These are phyloP conservation scores for Pichia sp. DNA, from an alignment of 1,139 yeast species.

Conservation along the genomic window DNA sequence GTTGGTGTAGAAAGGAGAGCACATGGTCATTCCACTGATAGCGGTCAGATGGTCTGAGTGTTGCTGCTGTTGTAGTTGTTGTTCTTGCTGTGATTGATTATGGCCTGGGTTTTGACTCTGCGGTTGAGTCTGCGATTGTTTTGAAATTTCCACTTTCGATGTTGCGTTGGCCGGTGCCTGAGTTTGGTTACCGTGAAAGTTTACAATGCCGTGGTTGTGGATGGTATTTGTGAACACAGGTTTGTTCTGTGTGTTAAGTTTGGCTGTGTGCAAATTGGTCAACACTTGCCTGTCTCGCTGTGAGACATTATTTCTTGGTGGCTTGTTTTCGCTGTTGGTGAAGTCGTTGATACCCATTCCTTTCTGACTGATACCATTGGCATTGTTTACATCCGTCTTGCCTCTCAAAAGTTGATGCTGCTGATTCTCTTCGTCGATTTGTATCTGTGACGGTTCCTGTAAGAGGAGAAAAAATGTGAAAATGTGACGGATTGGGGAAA, in stretches of 20 bases:
- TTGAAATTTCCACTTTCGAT: neutral
- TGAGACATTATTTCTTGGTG: neutral
- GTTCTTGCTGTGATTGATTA: neutral
- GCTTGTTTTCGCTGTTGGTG: conserved; percentile 1
- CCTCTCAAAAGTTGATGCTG: conserved; percentile 7
- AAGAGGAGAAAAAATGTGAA: no score
- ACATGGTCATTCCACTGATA: conserved; percentile 14
- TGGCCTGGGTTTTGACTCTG: conserved; percentile 5
- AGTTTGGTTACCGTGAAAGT: conserved; percentile 2
- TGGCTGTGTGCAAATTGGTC: conserved; percentile 6
- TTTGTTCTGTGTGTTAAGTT: conserved; percentile 8
- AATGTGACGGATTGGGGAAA: neutral
- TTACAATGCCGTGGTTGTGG: conserved; percentile 17
- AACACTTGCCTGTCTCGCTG: conserved; percentile 13
- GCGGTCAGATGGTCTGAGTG: conserved; percentile 14
- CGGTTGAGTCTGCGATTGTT: conserved; percentile 6
- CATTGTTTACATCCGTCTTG: conserved; percentile 5
- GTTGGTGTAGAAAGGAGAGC: conserved; percentile 18
- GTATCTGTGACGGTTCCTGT: conserved; percentile 26
- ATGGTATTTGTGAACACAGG: conserved; percentile 10
- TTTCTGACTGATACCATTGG: neutral
- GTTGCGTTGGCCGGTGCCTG: conserved; percentile 1
- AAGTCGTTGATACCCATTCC: neutral
- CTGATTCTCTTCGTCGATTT: conserved; percentile 29
- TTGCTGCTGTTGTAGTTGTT: neutral